Base-by-base conservation (phyloP, 2,329 filamentous ascomycete genomes). In the Dactylellina sp. region DNA sequence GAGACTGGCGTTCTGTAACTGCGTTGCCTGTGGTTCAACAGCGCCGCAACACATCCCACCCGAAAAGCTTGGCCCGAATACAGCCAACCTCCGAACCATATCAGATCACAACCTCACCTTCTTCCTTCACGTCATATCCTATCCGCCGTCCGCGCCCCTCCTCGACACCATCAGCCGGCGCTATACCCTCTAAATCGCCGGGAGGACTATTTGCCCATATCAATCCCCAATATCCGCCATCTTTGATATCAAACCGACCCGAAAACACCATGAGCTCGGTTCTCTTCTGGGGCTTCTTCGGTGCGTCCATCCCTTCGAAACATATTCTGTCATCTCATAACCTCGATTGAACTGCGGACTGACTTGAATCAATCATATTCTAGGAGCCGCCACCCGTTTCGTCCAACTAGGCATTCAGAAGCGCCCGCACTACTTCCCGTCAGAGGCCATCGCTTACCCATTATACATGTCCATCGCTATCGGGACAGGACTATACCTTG, bases 331-430 rank as follows among this genome's bases (percentile, higher is more conserved):
- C 39, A 20, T 32, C 12, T 35, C 11, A 14, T 25, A 7, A 53
- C 16, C 5, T 53, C 22, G 20, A 47, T 24, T n/a, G 44, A 47
- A 25, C 14, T 32, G 4, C 22, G 14, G 44, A 25, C 49, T 70
- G 24, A 61, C 37, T 35, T 11, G 14, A 39, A 14, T n/a, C 22
- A 9, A 14, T 39, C n/a, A n/a, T 11, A 16, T 7, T 32, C 5
- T 79, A 99, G 95, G 95, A 85, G 84, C 97, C 79, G 93, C 91
- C 81, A 90, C 93, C 80, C 91, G 94, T 79, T 87, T 95, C 83
- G 97, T 93, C 92, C 95, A 98, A 83, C 89, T 99, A 81, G 95
- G 94, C 80, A 95, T 99, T 82, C 93, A 99, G 85, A 97, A 96
- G 93, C 92, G 93, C 76, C 95, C 94, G 59, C 89, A 97, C 82